A percentile compares a stretch with the other conserved stretches of the same genome.
phyloP scores from a whole-genome alignment of 805 yeast species.

The Spathaspora girioi region DNA sequence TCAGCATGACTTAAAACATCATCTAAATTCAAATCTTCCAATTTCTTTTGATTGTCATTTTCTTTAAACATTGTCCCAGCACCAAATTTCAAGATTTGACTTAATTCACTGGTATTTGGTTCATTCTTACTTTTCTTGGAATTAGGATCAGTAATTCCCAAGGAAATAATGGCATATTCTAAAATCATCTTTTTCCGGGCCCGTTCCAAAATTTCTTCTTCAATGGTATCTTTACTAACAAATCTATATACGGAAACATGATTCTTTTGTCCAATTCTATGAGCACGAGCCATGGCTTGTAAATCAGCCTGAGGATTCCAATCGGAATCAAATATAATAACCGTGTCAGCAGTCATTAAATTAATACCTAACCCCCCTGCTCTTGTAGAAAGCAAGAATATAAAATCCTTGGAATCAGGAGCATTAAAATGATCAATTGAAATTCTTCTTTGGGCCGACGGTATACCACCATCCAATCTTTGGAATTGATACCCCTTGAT shows the following conservation, averaged over 20 bases:
- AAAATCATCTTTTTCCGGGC: slow-evolving; percentile 97
- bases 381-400: slow-evolving; percentile 84
- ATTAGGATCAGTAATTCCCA: slow-evolving; percentile 85
- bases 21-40: slow-evolving; percentile 92
- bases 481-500: slow-evolving; percentile 88
- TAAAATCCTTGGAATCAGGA: slow-evolving; percentile 88
- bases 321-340: slow-evolving; percentile 94
- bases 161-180: slow-evolving; percentile 94
- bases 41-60: slow-evolving; percentile 89
- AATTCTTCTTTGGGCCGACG: slow-evolving; percentile 88
- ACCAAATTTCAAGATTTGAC: slow-evolving; percentile 94
- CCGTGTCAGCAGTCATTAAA: slow-evolving; percentile 98
- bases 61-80: slow-evolving; percentile 98
- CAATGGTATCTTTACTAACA: slow-evolving; percentile 97
- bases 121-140: slow-evolving; percentile 51
- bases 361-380: slow-evolving; percentile 99
- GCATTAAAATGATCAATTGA: slow-evolving; percentile 97
- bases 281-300: slow-evolving; percentile 99
- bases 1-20: slow-evolving; percentile 96
- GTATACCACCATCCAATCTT: slow-evolving; percentile 93
- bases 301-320: slow-evolving; percentile 99
- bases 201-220: slow-evolving; percentile 93
- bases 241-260: slow-evolving; percentile 97
- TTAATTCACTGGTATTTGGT: slow-evolving; percentile 79
- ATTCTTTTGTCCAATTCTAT: slow-evolving; percentile 98